These are phyloP conservation scores for Stephanodiscus minutulus DNA, from an alignment of 108 stramenopile genomes.

Conservation along the genomic window DNA sequence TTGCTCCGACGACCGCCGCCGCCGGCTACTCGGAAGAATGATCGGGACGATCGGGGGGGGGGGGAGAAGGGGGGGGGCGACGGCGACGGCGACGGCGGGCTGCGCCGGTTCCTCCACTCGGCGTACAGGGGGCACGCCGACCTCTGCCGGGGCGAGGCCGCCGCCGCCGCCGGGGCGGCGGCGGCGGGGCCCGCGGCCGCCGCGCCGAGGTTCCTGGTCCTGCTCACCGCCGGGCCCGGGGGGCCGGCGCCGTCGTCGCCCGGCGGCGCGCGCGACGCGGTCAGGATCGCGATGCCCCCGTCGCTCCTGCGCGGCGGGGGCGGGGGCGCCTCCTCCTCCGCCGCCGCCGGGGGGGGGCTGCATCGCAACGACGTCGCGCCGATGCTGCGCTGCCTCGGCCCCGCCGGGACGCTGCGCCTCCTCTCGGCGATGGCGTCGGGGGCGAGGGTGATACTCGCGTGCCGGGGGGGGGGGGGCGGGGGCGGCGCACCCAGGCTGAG, in stretches of 20 bases:
- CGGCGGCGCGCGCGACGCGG: slow-evolving; percentile 23
- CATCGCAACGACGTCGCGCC: slow-evolving; percentile 10
- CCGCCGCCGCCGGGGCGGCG: background rate
- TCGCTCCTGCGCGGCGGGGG: slow-evolving; percentile 31
- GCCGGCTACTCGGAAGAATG: too few relatives aligned
- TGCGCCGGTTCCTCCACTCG: slow-evolving; percentile 26
- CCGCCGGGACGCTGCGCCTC: slow-evolving; percentile 35
- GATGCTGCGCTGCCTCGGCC: slow-evolving; percentile 52
- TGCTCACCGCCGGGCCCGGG: slow-evolving; percentile 30
- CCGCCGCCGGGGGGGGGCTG: background rate
- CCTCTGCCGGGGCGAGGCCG: slow-evolving; percentile 13
- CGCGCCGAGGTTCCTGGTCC: slow-evolving; percentile 22
- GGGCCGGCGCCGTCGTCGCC: background rate
- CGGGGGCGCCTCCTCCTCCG: slow-evolving; percentile 13
- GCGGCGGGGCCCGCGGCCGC: slow-evolving; percentile 9
- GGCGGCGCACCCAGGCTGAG: slow-evolving; percentile 34
- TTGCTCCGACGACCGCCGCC: background rate
- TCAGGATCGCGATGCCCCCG: slow-evolving; percentile 27
- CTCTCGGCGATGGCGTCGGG: slow-evolving; percentile 49
- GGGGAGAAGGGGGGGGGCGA: slow-evolving; percentile 1
- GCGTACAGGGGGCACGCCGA: slow-evolving; percentile 34
- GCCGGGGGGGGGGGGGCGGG: background rate
- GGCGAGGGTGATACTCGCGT: slow-evolving; percentile 46
- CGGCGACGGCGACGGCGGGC: background rate
- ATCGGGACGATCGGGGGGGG: too few relatives aligned